Evolutionary conservation across 2,329 filamentous ascomycete species (phyloP).

Genomic region (Nothopassalora personata): DNA sequence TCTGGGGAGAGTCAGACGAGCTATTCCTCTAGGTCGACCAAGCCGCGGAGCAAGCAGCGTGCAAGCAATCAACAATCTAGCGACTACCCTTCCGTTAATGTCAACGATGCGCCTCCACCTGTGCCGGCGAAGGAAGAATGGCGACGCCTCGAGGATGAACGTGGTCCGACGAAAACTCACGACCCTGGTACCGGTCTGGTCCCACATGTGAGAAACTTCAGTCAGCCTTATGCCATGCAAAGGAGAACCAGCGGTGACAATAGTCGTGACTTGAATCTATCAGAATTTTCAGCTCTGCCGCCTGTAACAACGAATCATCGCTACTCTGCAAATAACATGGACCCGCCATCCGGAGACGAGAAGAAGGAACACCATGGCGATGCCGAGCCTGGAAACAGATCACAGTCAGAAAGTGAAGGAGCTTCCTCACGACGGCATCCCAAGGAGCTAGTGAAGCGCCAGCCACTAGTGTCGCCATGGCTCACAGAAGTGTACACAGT

Average conservation of each 20-base stretch:
- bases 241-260: constrained; percentile 12
- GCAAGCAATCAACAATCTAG: constrained; percentile 20
- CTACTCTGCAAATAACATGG: constrained; percentile 8
- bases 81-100: constrained; percentile 19
- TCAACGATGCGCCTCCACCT: constrained; percentile 15
- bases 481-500: constrained; percentile 54
- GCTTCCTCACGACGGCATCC: constrained; percentile 12
- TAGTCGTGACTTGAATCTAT: constrained; percentile 4
- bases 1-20: constrained; percentile 14
- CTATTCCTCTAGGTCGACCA: constrained; percentile 4
- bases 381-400: constrained; percentile 1
- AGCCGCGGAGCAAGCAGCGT: constrained; percentile 16
- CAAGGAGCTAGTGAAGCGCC: constrained; percentile 10
- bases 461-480: constrained; percentile 22
- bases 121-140: constrained; percentile 7
- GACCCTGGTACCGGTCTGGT: background rate
- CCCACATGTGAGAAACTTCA: constrained; percentile 17
- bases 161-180: constrained; percentile 5
- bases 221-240: constrained; percentile 10
- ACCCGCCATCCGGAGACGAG: background rate
- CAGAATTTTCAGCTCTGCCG: constrained; percentile 15
- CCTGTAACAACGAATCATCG: constrained; percentile 16
- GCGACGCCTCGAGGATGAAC: constrained; percentile 13
- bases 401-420: constrained; percentile 1
- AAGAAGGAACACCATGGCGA: constrained; percentile 5